These are phyloP conservation scores for Neltuma alba DNA, from an alignment of 306 rosid genomes.

Conservation along the genomic window DNA sequence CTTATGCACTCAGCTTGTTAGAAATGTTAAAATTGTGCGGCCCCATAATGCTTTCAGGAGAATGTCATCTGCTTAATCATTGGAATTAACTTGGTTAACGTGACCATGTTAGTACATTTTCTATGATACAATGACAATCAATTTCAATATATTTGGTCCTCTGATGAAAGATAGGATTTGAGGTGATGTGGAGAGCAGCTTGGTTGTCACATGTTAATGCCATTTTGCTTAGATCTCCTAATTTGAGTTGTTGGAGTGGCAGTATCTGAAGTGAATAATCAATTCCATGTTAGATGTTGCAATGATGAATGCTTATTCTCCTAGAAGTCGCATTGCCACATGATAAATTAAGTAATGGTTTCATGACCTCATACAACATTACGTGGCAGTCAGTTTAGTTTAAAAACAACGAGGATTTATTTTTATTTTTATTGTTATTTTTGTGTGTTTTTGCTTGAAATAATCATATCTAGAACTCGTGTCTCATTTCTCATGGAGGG, in stretches of 20 bases:
- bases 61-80: background rate
- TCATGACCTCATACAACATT: background rate
- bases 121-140: background rate
- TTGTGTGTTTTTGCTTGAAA: constrained; percentile 2
- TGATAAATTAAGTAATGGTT: background rate
- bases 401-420: background rate
- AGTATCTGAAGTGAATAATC: background rate
- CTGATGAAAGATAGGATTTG: background rate
- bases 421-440: background rate
- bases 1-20: background rate
- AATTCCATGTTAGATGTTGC: background rate
- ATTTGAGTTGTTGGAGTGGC: background rate
- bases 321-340: background rate
- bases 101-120: background rate
- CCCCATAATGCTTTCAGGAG: background rate
- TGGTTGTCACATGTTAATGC: background rate
- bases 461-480: background rate
- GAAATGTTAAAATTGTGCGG: background rate
- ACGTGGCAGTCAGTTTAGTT: no score
- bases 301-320: background rate
- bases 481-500: constrained; percentile 18
- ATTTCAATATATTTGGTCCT: no score
- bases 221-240: background rate
- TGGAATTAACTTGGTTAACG: background rate
- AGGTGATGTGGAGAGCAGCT: background rate